Evolutionary conservation across 2,329 filamentous ascomycete species (phyloP).

Genomic region (Thielaviopsis euricoi): DNA sequence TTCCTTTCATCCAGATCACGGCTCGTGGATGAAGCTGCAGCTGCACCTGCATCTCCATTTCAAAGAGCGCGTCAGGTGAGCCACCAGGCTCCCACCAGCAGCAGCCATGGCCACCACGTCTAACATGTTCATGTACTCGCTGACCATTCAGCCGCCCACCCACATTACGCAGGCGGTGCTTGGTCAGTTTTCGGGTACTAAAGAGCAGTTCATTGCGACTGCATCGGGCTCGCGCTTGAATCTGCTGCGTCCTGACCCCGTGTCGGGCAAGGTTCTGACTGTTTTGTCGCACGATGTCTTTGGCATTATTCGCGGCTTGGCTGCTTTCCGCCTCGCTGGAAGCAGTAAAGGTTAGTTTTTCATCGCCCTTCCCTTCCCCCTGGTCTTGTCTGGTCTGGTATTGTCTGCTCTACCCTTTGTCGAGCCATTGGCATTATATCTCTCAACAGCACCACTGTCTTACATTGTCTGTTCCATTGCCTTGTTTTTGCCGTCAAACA

Average conservation of each 20-base stretch:
- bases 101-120: slow-evolving; percentile 85
- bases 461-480: neutral
- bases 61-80: slow-evolving; percentile 11
- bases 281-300: slow-evolving; percentile 88
- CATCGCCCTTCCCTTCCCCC: slow-evolving; percentile 10
- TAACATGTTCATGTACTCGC: slow-evolving; percentile 95
- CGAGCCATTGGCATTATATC: neutral
- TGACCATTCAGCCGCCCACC: slow-evolving; percentile 87
- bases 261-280: slow-evolving; percentile 71
- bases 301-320: slow-evolving; percentile 80
- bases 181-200: slow-evolving; percentile 89
- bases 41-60: slow-evolving; percentile 7
- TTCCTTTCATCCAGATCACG: slow-evolving; percentile 7
- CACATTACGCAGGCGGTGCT: slow-evolving; percentile 80
- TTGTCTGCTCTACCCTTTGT: neutral
- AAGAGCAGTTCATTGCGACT: slow-evolving; percentile 94
- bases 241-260: slow-evolving; percentile 70
- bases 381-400: too few relatives aligned
- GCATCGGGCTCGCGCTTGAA: slow-evolving; percentile 81
- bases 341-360: slow-evolving; percentile 86
- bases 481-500: neutral
- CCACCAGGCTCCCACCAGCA: slow-evolving; percentile 16
- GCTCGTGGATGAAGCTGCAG: slow-evolving; percentile 12
- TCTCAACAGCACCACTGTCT: neutral
- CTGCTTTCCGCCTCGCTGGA: slow-evolving; percentile 80